Conservation (phyloP, 192 early-diverging fungal species). For the Gonapodya prolifera region DNA sequence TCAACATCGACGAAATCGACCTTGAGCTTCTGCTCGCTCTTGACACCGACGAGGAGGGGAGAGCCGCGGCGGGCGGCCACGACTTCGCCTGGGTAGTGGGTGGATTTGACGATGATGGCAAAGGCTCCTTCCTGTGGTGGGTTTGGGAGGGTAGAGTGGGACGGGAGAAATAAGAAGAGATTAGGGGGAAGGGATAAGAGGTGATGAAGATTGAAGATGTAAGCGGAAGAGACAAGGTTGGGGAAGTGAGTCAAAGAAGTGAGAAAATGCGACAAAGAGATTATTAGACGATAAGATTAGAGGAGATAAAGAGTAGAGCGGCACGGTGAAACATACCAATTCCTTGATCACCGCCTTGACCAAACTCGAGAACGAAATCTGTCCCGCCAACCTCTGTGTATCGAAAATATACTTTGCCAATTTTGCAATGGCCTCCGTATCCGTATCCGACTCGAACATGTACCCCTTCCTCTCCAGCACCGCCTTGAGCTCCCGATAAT, state of each 20-base stretch:
- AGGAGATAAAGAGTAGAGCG: no score
- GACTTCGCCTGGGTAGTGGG: slow-evolving; percentile 87
- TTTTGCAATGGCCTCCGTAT: slow-evolving; percentile 96
- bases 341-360: slow-evolving; percentile 96
- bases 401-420: slow-evolving; percentile 96
- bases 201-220: no score
- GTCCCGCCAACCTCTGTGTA: slow-evolving; percentile 60
- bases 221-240: no score
- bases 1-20: slow-evolving; percentile 99
- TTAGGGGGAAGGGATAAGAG: no score
- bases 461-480: slow-evolving; percentile 95
- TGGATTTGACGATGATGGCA: slow-evolving; percentile 90
- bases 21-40: slow-evolving; percentile 91
- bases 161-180: no score
- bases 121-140: slow-evolving; percentile 82
- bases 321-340: slow-evolving; percentile 69
- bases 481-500: slow-evolving; percentile 95
- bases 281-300: no score
- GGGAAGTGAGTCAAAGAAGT: no score
- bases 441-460: slow-evolving; percentile 89
- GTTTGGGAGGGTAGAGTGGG: no score
- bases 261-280: no score
- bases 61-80: slow-evolving; percentile 95
- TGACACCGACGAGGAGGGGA: slow-evolving; percentile 94
- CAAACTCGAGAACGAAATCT: slow-evolving; percentile 77